Evolutionary conservation across 1,139 yeast genomes (phyloP), one percentile per base, ranked within the genome.

Genomic region (Yamadazyma sp.): DNA sequence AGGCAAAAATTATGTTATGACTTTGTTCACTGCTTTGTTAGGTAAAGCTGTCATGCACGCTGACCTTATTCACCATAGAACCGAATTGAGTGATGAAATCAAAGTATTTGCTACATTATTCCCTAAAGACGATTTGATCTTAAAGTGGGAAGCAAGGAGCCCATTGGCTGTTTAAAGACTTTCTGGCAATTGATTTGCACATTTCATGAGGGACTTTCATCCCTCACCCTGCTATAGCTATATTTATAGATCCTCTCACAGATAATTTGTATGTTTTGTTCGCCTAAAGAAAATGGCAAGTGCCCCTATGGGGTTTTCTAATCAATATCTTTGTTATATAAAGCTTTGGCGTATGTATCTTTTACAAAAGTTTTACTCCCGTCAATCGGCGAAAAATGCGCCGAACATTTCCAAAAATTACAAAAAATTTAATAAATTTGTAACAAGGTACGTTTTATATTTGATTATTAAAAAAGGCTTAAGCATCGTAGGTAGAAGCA

Each of bases 101-200:
- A 87, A 89, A 58, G 97, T 92, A 29, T 92, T 92, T 62, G 98
- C 98, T 26, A 92, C 98, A 21, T 89, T 92, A 58, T 92, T 92
- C 86, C 98, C 98, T 25, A 82, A 87, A 62, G 98, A 92, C 65
- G 96, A 90, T 61, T 80, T 95, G 59, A 78, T 87, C 52, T 68
- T 92, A 61, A 72, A 81, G 54, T 90, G 90, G 74, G 72, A 75
- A 40, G 67, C 57, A 51, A 79, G 90, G 66, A 83, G 83, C 46
- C 80, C 81, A n/a, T 40, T 37, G 23, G 13, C 25, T 13, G 33
- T 16, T 11, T 7, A 18, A 7, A 15, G 14, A 15, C n/a, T 11
- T 15, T 15, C 20, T 7, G 18, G 20, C 9, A 9, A 16, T 15
- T 3, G 10, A 16, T 10, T 6, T 18, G 7, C 8, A 18, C 21